These are phyloP conservation scores for Ustilago crameri DNA, from an alignment of 1,284 basidiomycete genomes.

Conservation along the genomic window DNA sequence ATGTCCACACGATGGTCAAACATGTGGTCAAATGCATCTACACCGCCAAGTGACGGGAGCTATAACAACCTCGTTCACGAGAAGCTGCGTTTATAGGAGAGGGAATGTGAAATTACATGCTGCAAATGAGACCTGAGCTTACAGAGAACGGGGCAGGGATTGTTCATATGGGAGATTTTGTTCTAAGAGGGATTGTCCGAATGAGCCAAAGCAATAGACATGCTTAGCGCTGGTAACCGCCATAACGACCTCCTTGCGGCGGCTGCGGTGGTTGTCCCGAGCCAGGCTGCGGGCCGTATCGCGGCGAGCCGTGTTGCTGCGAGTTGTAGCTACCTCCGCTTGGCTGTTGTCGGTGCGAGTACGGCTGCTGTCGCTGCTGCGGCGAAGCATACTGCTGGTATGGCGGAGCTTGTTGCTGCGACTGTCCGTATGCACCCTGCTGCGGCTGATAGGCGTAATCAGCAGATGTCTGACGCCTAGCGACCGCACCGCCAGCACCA, in stretches of 20 bases:
- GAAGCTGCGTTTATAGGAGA: neutral
- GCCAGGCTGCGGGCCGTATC: slow-evolving; percentile 29
- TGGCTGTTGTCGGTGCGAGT: slow-evolving; percentile 25
- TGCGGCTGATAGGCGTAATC: slow-evolving; percentile 36
- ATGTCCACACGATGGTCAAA: too few relatives aligned
- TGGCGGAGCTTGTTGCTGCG: slow-evolving; percentile 12
- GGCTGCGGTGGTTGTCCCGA: slow-evolving; percentile 17
- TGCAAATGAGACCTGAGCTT: slow-evolving; percentile 3
- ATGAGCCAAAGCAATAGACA: too few relatives aligned
- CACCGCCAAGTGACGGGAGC: too few relatives aligned
- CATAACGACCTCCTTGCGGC: slow-evolving; percentile 3
- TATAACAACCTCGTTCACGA: too few relatives aligned
- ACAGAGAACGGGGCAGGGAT: slow-evolving; percentile 1
- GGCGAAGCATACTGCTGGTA: slow-evolving; percentile 11
- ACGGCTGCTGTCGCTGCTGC: slow-evolving; percentile 16
- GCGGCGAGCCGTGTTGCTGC: slow-evolving; percentile 13
- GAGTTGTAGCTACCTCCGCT: slow-evolving; percentile 29
- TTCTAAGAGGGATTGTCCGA: too few relatives aligned
- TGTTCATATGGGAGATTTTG: neutral
- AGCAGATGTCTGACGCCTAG: slow-evolving; percentile 30
- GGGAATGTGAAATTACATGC: slow-evolving; percentile 6
- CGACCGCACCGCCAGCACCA: slow-evolving; percentile 15
- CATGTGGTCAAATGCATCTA: too few relatives aligned
- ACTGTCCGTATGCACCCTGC: slow-evolving; percentile 15
- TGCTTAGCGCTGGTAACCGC: slow-evolving; percentile 31